phyloP scores from a whole-genome alignment of 2,329 filamentous ascomycete genomes.

The Claviceps sp. region DNA sequence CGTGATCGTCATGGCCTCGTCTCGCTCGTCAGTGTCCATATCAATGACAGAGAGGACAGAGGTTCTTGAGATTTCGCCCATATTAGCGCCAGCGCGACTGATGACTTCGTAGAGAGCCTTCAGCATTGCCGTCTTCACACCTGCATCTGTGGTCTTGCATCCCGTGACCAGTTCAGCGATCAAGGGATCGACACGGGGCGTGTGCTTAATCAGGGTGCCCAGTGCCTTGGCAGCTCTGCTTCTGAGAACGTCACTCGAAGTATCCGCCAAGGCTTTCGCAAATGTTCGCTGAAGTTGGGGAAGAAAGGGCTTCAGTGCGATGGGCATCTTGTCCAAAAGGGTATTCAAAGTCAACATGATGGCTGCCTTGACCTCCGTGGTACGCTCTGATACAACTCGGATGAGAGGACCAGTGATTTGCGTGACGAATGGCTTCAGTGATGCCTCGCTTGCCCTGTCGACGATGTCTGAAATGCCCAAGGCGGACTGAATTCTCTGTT shows the following conservation, averaged over 20 bases:
- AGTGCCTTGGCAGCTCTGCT: constrained; percentile 84
- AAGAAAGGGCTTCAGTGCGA: constrained; percentile 89
- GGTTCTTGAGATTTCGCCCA: constrained; percentile 79
- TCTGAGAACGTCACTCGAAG: constrained; percentile 77
- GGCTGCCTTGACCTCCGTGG: constrained; percentile 89
- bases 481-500: constrained; percentile 84
- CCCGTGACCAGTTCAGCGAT: constrained; percentile 90
- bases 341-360: constrained; percentile 92
- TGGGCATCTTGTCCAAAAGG: constrained; percentile 88
- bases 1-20: constrained; percentile 71
- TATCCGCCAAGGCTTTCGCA: constrained; percentile 87
- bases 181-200: constrained; percentile 85
- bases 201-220: constrained; percentile 89
- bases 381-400: constrained; percentile 91
- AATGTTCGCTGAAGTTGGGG: constrained; percentile 95
- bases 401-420: constrained; percentile 97
- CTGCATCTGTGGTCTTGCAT: constrained; percentile 72
- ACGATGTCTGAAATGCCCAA: constrained; percentile 92
- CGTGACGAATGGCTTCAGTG: constrained; percentile 87
- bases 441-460: constrained; percentile 76
- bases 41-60: constrained; percentile 87
- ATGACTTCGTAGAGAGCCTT: constrained; percentile 94
- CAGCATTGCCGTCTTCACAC: constrained; percentile 90
- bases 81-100: constrained; percentile 84
- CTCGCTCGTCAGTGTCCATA: constrained; percentile 61